phyloP scores from a whole-genome alignment of 2,329 filamentous ascomycete genomes.

The Aspergillus sp. region DNA sequence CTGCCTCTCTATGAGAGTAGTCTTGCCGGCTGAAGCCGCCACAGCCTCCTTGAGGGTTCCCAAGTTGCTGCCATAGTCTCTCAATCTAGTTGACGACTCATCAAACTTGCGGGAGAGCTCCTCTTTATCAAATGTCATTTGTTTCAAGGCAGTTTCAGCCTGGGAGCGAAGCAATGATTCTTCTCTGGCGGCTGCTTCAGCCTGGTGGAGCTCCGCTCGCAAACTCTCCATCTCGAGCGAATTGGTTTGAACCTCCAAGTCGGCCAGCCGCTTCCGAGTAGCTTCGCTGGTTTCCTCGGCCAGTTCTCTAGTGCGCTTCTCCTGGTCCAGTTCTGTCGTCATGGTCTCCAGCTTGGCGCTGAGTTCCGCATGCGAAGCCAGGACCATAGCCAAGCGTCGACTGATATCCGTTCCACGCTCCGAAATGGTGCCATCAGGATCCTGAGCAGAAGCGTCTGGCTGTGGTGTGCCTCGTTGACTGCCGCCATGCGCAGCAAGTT shows the following conservation, averaged over 20 bases:
- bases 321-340: constrained; percentile 66
- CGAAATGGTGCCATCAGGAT: constrained; percentile 51
- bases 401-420: constrained; percentile 69
- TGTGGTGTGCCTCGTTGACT: constrained; percentile 56
- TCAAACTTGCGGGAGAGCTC: constrained; percentile 65
- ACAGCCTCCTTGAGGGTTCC: constrained; percentile 71
- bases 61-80: constrained; percentile 65
- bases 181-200: constrained; percentile 71
- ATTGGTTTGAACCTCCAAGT: constrained; percentile 77
- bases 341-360: constrained; percentile 66
- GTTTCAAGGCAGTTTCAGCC: constrained; percentile 63
- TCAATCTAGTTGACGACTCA: constrained; percentile 58
- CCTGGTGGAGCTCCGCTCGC: constrained; percentile 74
- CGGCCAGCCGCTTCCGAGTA: constrained; percentile 72
- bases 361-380: constrained; percentile 74
- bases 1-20: constrained; percentile 67
- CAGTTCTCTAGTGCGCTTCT: constrained; percentile 71
- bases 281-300: constrained; percentile 83
- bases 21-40: constrained; percentile 69
- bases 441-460: constrained; percentile 43
- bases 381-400: constrained; percentile 71
- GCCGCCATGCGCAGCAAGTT: constrained; percentile 72
- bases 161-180: constrained; percentile 72
- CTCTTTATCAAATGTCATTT: constrained; percentile 79
- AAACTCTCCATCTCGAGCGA: constrained; percentile 78